Evolutionary conservation across 2,329 filamentous ascomycete species (phyloP).

Genomic region (Aspergillus aculeatus): DNA sequence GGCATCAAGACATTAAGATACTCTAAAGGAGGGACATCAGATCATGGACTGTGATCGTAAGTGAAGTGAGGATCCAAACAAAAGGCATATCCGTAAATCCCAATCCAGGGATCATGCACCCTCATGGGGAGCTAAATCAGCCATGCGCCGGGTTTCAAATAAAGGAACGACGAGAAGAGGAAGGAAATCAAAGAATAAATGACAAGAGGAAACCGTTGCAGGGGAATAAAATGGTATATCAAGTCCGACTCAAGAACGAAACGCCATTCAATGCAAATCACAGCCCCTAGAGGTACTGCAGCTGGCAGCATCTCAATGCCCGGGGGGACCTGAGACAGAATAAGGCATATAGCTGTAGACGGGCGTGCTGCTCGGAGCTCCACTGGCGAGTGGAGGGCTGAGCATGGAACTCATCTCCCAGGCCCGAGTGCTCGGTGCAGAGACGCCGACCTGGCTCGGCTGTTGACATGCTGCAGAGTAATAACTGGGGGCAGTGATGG

Average conservation of each 20-base stretch:
- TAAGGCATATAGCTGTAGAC: conserved; percentile 38
- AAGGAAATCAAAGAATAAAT: conserved; percentile 13
- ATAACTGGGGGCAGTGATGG: conserved; percentile 30
- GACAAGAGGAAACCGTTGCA: conserved; percentile 11
- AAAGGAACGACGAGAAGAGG: conserved; percentile 32
- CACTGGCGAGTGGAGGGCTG: conserved; percentile 28
- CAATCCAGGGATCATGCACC: conserved; percentile 23
- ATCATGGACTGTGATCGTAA: conserved; percentile 29
- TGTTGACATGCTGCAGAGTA: conserved; percentile 36
- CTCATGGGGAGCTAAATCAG: conserved; percentile 24
- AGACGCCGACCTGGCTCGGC: conserved; percentile 27
- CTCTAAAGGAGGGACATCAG: conserved; percentile 36
- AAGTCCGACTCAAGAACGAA: conserved; percentile 1
- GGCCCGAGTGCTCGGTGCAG: conserved; percentile 32
- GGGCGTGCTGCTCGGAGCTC: conserved; percentile 23
- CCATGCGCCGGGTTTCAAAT: conserved; percentile 23
- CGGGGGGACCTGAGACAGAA: conserved; percentile 30
- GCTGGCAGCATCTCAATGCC: conserved; percentile 17
- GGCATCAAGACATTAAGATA: conserved; percentile 33
- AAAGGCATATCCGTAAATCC: conserved; percentile 9
- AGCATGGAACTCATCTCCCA: conserved; percentile 42
- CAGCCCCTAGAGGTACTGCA: conserved; percentile 9
- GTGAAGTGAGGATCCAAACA: neutral
- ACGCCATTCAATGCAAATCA: conserved; percentile 18
- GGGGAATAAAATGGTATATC: conserved; percentile 1